Evolutionary conservation across 768 basidiomycete genomes (phyloP), one percentile per base, ranked within the genome.

Genomic region (Mrakia frigida): DNA sequence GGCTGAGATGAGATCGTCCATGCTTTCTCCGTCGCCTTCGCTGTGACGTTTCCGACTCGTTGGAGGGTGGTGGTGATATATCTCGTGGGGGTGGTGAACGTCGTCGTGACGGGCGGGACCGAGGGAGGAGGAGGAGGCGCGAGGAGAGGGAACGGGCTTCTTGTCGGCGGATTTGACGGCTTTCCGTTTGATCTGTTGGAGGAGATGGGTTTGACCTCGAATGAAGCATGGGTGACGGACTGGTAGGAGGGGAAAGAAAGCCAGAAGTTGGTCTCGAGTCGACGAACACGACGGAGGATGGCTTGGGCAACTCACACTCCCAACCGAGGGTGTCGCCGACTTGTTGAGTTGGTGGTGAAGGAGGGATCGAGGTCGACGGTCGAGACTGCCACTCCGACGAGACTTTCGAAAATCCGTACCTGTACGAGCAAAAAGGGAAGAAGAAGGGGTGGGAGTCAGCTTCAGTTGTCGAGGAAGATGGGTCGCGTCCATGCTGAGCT

Each of bases 371-470:
- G 69, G 41, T 53, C 5, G 70, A 76, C 33, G 72, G 16, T 25
- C 61, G 43, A 67, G 21, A 72, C 63, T 73, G 72, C 52, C 50
- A n/a, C 33, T 76, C 46, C 2, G 67, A 74, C 10, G 65, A 39
- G 37, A 68, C 65, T 21, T 68, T 68, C 2, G 65, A 68, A 25
- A 68, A 68, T 0, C 65, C 65, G 23, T 68, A 46, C 81, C 16
- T 83, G n/a, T 14, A 23, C 25, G 25, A 28, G 10, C 25, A 18
- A 6, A 56, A 6, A 16, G 13, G 50, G 50, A 52, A 0, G n/a
- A 56, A 56, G 56, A 56, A n/a, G n/a, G n/a, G n/a, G n/a, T n/a
- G n/a, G n/a, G n/a, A n/a, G n/a, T n/a, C n/a, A n/a, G n/a, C n/a
- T n/a, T n/a, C n/a, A n/a, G n/a, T n/a, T n/a, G n/a, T n/a, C n/a